Conservation (phyloP, 2,329 filamentous ascomycete species). For the Colletotrichum gigasporum region DNA sequence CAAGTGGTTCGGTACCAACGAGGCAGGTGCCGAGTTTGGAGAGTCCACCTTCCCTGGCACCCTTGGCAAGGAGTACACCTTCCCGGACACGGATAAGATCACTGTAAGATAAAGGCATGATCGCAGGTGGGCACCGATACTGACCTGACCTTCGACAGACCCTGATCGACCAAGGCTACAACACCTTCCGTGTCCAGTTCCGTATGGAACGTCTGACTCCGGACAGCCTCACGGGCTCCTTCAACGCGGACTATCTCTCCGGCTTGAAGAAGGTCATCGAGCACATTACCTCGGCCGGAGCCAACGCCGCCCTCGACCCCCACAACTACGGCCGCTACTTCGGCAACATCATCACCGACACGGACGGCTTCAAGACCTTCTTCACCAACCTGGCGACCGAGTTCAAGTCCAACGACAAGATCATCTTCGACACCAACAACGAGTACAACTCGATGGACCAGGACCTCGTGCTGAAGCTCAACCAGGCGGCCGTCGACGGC, state of each 20-base stretch:
- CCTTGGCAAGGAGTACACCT: constrained; percentile 69
- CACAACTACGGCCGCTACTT: constrained; percentile 65
- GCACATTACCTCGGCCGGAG: constrained; percentile 43
- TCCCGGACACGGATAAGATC: constrained; percentile 62
- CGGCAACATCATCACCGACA: constrained; percentile 56
- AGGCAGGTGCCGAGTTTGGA: constrained; percentile 72
- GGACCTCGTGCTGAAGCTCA: constrained; percentile 60
- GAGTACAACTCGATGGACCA: constrained; percentile 68
- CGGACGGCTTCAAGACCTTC: constrained; percentile 58
- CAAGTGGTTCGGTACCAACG: constrained; percentile 54
- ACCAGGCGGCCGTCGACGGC: constrained; percentile 66
- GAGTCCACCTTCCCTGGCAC: constrained; percentile 62
- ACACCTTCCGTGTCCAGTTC: constrained; percentile 64
- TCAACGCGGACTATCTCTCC: constrained; percentile 52
- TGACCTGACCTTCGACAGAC: constrained; percentile 40
- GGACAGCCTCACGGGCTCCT: constrained; percentile 49
- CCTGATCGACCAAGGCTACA: constrained; percentile 62
- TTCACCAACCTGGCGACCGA: constrained; percentile 59
- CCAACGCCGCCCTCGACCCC: constrained; percentile 59
- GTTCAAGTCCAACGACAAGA: constrained; percentile 57
- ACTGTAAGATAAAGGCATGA: constrained; percentile 38
- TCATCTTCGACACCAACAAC: constrained; percentile 70
- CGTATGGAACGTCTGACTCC: constrained; percentile 66
- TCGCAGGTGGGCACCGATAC: neutral
- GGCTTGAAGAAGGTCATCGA: constrained; percentile 40